Evolutionary conservation across 805 yeast species (phyloP).

Genomic region (Candida dendrica): DNA sequence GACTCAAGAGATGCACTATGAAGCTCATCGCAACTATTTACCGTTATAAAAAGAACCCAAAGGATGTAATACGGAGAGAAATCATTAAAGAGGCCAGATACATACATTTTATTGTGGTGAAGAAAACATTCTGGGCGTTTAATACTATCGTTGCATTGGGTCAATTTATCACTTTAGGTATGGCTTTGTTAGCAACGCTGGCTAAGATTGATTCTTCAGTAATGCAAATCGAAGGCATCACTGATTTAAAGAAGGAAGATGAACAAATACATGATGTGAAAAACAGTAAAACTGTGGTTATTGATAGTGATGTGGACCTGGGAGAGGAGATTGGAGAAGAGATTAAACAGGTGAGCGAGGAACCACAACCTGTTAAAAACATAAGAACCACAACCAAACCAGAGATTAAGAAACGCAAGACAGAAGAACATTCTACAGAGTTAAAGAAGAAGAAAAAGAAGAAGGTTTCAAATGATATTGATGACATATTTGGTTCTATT

Average conservation of each 20-base stretch:
- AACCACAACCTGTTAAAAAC: background rate
- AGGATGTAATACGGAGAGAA: conserved; percentile 7
- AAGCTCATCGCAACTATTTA: conserved; percentile 26
- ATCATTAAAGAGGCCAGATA: conserved; percentile 16
- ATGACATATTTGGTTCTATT: conserved; percentile 1
- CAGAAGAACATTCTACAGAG: background rate
- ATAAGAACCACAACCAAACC: background rate
- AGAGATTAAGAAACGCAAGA: conserved; percentile 5
- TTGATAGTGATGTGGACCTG: conserved; percentile 1
- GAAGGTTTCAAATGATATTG: conserved; percentile 7
- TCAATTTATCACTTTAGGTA: conserved; percentile 69
- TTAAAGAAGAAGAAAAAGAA: conserved; percentile 1
- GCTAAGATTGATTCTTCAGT: conserved; percentile 34
- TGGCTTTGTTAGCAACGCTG: conserved; percentile 53
- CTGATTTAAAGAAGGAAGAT: conserved; percentile 1
- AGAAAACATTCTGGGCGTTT: conserved; percentile 50
- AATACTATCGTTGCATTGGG: conserved; percentile 66
- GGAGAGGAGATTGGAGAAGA: conserved; percentile 29
- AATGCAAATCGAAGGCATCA: conserved; percentile 7
- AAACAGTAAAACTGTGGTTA: background rate
- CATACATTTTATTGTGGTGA: conserved; percentile 30
- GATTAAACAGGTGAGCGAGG: conserved; percentile 1
- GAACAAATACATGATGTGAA: background rate
- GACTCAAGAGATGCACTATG: conserved; percentile 50
- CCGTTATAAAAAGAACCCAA: background rate